Conservation (phyloP, 345 rosid genomes). For the Hirschfeldia incana region DNA sequence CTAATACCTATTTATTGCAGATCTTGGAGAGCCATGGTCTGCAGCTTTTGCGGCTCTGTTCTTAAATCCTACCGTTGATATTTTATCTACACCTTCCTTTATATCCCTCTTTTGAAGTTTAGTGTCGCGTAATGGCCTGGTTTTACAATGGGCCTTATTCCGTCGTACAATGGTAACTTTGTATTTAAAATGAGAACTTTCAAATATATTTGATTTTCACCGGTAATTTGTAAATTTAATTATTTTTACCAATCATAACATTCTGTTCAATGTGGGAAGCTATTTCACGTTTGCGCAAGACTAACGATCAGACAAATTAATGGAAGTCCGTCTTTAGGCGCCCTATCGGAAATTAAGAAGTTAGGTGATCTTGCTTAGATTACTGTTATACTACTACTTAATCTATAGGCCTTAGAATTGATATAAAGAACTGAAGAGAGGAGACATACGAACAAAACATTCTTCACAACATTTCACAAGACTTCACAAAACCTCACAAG, state of each 20-base stretch:
- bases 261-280: not conserved
- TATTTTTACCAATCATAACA: not conserved
- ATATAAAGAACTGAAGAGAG: no score
- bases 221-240: not conserved
- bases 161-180: not conserved
- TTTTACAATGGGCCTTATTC: not conserved
- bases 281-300: not conserved
- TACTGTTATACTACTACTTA: not conserved
- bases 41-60: conserved; percentile 65
- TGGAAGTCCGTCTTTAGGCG: not conserved
- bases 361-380: not conserved
- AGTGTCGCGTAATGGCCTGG: not conserved
- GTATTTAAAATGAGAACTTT: not conserved
- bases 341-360: not conserved
- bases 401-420: not conserved
- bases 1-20: conserved; percentile 55
- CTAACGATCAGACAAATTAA: not conserved
- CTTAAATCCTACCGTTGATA: conserved; percentile 62
- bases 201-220: not conserved
- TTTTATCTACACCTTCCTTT: not conserved
- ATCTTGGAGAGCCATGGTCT: conserved; percentile 68
- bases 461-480: no score
- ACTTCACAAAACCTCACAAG: no score
- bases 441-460: no score
- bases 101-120: not conserved